Evolutionary conservation across 208 protist genomes (phyloP).

Genomic region (Acanthamoeba lenticulata): DNA sequence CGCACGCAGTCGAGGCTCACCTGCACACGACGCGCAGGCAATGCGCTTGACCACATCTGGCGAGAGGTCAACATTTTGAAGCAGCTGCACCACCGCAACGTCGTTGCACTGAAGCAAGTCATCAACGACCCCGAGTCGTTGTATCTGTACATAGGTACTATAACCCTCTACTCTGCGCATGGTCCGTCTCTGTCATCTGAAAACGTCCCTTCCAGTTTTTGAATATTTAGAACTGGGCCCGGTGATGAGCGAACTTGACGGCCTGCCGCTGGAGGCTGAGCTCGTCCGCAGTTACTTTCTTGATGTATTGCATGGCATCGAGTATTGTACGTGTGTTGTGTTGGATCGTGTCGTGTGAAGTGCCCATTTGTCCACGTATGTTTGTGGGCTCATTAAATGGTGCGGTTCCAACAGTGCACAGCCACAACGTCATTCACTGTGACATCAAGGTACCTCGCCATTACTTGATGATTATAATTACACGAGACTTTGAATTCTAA

Average conservation of each 20-base stretch:
- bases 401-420: not conserved
- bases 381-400: not conserved
- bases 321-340: conserved; percentile 19
- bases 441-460: conserved; percentile 12
- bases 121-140: conserved; percentile 9
- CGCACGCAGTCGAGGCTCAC: not conserved
- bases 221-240: conserved; percentile 55
- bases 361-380: not conserved
- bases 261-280: conserved; percentile 2
- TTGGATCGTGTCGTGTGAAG: no score
- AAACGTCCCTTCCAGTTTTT: not conserved
- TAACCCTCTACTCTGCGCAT: not conserved
- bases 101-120: conserved; percentile 16
- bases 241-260: not conserved
- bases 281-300: conserved; percentile 32
- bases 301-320: conserved; percentile 18
- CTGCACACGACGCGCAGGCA: not conserved
- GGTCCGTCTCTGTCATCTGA: not conserved
- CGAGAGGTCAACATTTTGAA: conserved; percentile 51
- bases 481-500: not conserved
- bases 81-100: conserved; percentile 28
- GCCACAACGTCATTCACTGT: not conserved
- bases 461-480: not conserved
- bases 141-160: not conserved
- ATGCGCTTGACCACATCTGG: conserved; percentile 37